phyloP scores from a whole-genome alignment of 2,329 filamentous ascomycete species.

The Orbilia oligospora region DNA sequence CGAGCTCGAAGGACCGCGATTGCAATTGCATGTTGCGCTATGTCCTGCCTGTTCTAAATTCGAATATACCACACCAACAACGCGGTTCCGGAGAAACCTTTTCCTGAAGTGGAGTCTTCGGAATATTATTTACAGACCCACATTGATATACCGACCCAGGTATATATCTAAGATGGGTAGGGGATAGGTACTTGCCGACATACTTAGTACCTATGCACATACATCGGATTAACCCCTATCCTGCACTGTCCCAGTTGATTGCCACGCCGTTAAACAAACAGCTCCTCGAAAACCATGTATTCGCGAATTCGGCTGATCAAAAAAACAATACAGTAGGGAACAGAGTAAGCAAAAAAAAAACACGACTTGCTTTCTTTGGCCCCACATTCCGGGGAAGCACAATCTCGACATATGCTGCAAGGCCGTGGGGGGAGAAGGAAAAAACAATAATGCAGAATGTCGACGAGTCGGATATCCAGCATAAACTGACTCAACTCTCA shows the following conservation, averaged over 20 bases:
- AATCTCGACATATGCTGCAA: neutral
- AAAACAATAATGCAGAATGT: neutral
- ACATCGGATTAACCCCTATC: conserved; percentile 3
- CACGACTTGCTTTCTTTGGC: neutral
- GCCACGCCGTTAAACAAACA: neutral
- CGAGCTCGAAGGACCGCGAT: no score
- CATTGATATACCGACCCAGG: no score
- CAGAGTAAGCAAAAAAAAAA: neutral
- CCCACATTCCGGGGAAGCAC: neutral
- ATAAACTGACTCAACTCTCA: neutral
- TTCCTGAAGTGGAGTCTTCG: conserved; percentile 4
- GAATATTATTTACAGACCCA: conserved; percentile 18
- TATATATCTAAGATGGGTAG: no score
- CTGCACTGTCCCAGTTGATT: neutral
- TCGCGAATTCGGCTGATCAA: neutral
- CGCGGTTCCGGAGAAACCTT: conserved; percentile 17
- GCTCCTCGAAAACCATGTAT: neutral
- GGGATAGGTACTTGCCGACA: no score
- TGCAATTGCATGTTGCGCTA: no score
- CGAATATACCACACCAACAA: conserved; percentile 31
- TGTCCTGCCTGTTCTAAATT: conserved; percentile 22
- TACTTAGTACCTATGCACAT: no score
- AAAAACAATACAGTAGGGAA: neutral
- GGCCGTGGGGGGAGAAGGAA: no score
- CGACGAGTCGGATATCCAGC: neutral